A percentile compares a stretch with the other conserved stretches of the same genome.
phyloP scores from a whole-genome alignment of 495 filamentous ascomycete species.

The Zalerion maritima region DNA sequence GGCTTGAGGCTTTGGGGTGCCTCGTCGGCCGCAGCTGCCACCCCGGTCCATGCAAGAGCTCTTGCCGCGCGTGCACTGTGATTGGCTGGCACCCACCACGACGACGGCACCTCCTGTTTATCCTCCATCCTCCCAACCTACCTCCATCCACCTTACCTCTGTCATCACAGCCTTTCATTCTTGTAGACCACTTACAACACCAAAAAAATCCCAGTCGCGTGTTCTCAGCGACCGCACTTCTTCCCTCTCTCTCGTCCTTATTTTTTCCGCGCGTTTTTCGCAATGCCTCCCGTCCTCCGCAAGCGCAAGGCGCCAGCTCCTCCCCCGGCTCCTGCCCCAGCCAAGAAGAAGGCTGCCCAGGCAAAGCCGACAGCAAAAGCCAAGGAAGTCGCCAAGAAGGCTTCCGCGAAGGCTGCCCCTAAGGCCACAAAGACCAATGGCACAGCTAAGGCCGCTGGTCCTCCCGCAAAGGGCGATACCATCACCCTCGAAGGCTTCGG shows the following conservation, averaged over 20 bases:
- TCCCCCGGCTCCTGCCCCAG: conserved; percentile 33
- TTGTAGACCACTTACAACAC: too few relatives aligned
- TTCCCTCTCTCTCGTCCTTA: conserved; percentile 15
- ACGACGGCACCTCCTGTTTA: too few relatives aligned
- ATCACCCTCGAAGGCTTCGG: conserved; percentile 61
- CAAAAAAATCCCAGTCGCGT: too few relatives aligned
- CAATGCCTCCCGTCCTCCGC: conserved; percentile 48
- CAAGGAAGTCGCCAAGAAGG: conserved; percentile 19
- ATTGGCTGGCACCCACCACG: too few relatives aligned
- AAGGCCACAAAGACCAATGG: not conserved
- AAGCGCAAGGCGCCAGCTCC: conserved; percentile 59
- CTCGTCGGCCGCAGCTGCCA: too few relatives aligned
- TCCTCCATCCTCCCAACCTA: too few relatives aligned
- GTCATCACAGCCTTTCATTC: too few relatives aligned
- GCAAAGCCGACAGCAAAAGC: conserved; percentile 28
- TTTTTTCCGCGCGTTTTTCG: conserved; percentile 8
- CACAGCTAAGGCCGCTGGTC: conserved; percentile 12
- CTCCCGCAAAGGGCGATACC: conserved; percentile 29
- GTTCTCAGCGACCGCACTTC: too few relatives aligned
- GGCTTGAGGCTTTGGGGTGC: too few relatives aligned
- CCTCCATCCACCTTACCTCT: too few relatives aligned
- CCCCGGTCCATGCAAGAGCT: too few relatives aligned
- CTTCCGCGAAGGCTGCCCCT: conserved; percentile 4
- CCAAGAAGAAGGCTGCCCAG: conserved; percentile 38
- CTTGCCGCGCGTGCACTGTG: too few relatives aligned